Evolutionary conservation across 2,329 filamentous ascomycete genomes (phyloP).

Genomic region (Metarhizium guizhouense): DNA sequence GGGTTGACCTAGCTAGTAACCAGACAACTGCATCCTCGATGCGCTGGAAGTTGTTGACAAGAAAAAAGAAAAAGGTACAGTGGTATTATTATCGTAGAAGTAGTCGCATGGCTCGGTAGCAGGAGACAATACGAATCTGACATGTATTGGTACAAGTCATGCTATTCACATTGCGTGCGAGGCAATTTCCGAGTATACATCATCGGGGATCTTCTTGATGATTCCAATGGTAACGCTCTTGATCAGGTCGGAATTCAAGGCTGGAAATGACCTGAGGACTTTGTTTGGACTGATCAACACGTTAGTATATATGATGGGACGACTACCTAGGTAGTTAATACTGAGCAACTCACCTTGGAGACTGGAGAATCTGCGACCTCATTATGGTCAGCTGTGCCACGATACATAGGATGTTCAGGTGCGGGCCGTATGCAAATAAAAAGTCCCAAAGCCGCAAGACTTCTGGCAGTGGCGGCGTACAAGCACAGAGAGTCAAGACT

Average conservation of each 20-base stretch:
- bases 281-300: conserved; percentile 69
- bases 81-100: not conserved
- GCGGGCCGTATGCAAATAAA: conserved; percentile 87
- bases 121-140: not conserved
- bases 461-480: conserved; percentile 88
- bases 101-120: not conserved
- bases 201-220: conserved; percentile 81
- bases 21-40: not conserved
- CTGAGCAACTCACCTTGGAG: conserved; percentile 55
- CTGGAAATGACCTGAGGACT: conserved; percentile 77
- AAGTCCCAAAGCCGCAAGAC: conserved; percentile 95
- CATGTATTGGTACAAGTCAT: not conserved
- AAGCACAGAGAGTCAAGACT: conserved; percentile 88
- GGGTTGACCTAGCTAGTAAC: not conserved
- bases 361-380: conserved; percentile 73
- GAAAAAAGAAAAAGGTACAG: not conserved
- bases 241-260: conserved; percentile 73
- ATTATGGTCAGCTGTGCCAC: conserved; percentile 90
- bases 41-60: not conserved
- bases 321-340: not conserved
- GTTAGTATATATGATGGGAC: conserved; percentile 13
- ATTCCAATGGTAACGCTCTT: conserved; percentile 80
- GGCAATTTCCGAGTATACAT: conserved; percentile 85
- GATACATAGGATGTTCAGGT: conserved; percentile 92
- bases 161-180: conserved; percentile 61